phyloP scores from a whole-genome alignment of 805 yeast species.

The Saccharomyces mikatae region DNA sequence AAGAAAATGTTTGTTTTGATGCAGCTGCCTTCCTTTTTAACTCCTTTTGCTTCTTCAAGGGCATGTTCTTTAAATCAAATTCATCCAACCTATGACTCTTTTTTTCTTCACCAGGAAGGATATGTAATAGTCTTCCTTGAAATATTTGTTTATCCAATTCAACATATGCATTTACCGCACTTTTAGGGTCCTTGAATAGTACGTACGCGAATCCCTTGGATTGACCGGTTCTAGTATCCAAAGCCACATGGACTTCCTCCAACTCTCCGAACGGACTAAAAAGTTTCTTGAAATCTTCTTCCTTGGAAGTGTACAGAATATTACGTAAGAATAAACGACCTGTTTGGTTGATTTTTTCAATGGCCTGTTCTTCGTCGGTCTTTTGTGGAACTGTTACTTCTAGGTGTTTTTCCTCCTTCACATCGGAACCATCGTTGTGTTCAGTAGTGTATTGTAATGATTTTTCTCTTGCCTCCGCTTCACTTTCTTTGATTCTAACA shows the following conservation, averaged over 20 bases:
- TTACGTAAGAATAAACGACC: constrained; percentile 86
- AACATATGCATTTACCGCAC: constrained; percentile 69
- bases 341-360: constrained; percentile 49
- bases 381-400: constrained; percentile 28
- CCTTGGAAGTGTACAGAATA: constrained; percentile 69
- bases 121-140: constrained; percentile 89
- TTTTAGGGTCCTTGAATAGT: constrained; percentile 55
- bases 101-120: constrained; percentile 76
- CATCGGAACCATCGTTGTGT: constrained; percentile 1
- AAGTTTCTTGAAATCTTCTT: constrained; percentile 61
- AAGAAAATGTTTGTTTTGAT: constrained; percentile 75
- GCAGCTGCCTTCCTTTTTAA: constrained; percentile 80
- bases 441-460: neutral
- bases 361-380: constrained; percentile 38
- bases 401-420: constrained; percentile 8
- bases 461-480: constrained; percentile 17
- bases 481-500: constrained; percentile 55
- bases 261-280: constrained; percentile 63
- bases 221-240: constrained; percentile 81
- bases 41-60: constrained; percentile 84
- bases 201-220: constrained; percentile 91
- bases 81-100: constrained; percentile 82
- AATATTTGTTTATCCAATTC: constrained; percentile 79
- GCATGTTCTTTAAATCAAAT: constrained; percentile 82
- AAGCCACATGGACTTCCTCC: constrained; percentile 86